These are phyloP conservation scores for Syncephalastrum monosporum DNA, from an alignment of 371 early-diverging fungal species.

Conservation along the genomic window DNA sequence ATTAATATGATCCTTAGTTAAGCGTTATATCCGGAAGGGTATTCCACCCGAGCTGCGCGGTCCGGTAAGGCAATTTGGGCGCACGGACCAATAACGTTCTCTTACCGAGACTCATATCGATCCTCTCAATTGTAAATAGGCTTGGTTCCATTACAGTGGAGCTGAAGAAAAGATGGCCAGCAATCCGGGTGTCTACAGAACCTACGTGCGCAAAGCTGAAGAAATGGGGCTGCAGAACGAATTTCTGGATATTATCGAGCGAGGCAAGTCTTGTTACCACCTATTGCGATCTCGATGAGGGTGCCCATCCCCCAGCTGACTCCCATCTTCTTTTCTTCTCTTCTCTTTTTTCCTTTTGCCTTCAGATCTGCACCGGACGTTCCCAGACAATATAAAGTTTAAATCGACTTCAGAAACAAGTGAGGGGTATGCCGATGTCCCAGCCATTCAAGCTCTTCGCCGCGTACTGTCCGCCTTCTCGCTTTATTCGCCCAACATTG, in stretches of 20 bases:
- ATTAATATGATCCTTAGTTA: constrained; percentile 43
- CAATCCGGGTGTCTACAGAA: constrained; percentile 59
- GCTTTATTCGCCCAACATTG: constrained; percentile 59
- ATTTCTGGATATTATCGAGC: constrained; percentile 66
- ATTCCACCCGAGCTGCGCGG: constrained; percentile 78
- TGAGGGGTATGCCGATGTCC: constrained; percentile 39
- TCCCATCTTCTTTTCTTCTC: neutral
- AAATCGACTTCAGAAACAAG: constrained; percentile 5
- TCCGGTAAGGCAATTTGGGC: constrained; percentile 41
- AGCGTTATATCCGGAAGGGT: constrained; percentile 82
- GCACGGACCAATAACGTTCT: too few species aligned
- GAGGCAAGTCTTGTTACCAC: constrained; percentile 14
- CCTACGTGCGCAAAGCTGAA: constrained; percentile 51
- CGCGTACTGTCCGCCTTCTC: constrained; percentile 71
- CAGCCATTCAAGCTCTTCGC: constrained; percentile 63
- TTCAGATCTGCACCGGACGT: constrained; percentile 70
- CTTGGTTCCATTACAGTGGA: constrained; percentile 80
- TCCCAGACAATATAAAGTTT: constrained; percentile 75
- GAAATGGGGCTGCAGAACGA: constrained; percentile 49
- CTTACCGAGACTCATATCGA: too few species aligned
- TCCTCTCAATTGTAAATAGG: constrained; percentile 24
- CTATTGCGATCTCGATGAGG: neutral
- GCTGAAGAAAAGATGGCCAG: constrained; percentile 60
- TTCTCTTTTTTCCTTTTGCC: too few species aligned
- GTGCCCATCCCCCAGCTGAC: constrained; percentile 1